Evolutionary conservation across 768 basidiomycete species (phyloP), one percentile per base, ranked within the genome.

Genomic region (Gautieria morchelliformis): DNA sequence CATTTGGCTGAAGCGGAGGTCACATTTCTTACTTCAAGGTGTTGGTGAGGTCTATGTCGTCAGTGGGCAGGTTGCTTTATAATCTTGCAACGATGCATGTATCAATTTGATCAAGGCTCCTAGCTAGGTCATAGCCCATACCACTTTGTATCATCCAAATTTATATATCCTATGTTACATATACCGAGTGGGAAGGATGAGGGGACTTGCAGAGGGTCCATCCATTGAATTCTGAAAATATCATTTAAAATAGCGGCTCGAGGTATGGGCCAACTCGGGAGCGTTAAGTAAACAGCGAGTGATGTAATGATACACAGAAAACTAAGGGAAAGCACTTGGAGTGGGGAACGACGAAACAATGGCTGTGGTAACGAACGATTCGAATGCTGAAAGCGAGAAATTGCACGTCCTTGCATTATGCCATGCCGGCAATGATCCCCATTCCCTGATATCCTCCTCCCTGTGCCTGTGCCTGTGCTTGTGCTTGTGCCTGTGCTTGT

Each of bases 361-460:
- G 27, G 48, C 27, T 12, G 27, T 33, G 32, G 32, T 30, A 30
- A 49, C 15, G 24, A 33, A 49, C 17, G 24, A 30, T 5, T 22
- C 17, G 24, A 30, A 27, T 22, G 32, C n/a, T 49, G 12, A 30
- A 30, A 24, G 27, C 17, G 22, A 33, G 27, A 49, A 30, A 17
- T 55, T 11, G 27, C 42, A 46, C 7, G 24, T 4, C 11, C 52
- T 17, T 15, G 9, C 24, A 32, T 55, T 41, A 55, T 33, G 53
- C 53, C 53, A 55, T 55, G 19, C 53, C 53, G 10, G 53, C 44
- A 14, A 55, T 40, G n/a, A 55, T 46, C 12, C 32, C 45, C 53
- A 55, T 55, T 1, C 53, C 53, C n/a, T 46, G 41, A 35, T 55
- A 55, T 19, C 53, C 48, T 30, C 48, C 48, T 30, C 48, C n/a